Base-by-base conservation (phyloP, 768 basidiomycete genomes). In the Tephrocybe sp. region DNA sequence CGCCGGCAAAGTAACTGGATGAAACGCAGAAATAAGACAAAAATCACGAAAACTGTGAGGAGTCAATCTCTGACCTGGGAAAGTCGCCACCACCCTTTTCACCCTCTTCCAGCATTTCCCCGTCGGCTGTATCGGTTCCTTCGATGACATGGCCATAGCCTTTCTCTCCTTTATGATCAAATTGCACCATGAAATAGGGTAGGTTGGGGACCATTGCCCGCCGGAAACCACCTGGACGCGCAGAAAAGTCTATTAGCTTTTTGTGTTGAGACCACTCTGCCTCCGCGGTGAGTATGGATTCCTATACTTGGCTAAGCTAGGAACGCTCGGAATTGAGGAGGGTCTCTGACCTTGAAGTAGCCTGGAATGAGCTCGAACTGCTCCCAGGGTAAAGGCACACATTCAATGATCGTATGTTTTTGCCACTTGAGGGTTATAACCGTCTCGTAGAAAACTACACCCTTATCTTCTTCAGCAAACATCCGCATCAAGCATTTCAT, bases 81-180 rank as follows among this genome's bases (percentile, higher is more conserved):
- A 97, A 99, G 47, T 93, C 91, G 9, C 91, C 91, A 13, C 90
- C 88, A 1, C 93, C 93, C 62, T 90, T 90, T 59, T 88, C 91
- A 1, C 90, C 92, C 63, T 93, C 93, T 54, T 89, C 88, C 25
- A 87, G 66, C 24, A 49, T 55, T 37, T 67, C 65, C 21, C 50
- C 61, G 4, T 56, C 59, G 16, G 36, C 76, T 78, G 22, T 77
- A 78, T 55, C 82, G 0, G 82, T 80, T 1, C 97, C 97, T 65
- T 99, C 97, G 53, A 99, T 97, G 54, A 99, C 91, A 67, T 99
- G 97, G 0, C 97, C 97, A 63, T 93, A 99, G 2, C 97, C 97
- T 61, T 91, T 93, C 68, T 97, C 94, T 21, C 97, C 94, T 61
- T 94, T 97, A 68, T 98, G 78, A 68, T 99, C 97, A 66, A 95